A percentile compares a stretch with the other conserved stretches of the same genome.
Conservation (phyloP, 768 basidiomycete genomes). For the Lentinula edodes region DNA sequence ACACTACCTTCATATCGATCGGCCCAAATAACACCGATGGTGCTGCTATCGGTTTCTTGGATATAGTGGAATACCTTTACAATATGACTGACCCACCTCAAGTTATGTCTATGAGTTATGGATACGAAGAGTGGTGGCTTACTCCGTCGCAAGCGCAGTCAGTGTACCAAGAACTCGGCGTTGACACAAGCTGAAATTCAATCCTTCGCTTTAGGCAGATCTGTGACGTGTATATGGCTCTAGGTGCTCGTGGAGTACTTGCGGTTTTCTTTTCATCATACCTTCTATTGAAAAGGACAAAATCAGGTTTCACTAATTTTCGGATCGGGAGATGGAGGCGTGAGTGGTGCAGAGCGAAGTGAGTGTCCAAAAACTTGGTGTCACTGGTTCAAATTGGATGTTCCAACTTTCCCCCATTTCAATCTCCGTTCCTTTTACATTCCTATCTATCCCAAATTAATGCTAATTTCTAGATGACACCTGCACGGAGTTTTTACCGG, state of each 20-base stretch:
- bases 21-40: conserved; percentile 15
- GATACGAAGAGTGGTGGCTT: conserved; percentile 5
- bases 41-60: conserved; percentile 13
- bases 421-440: too few relatives aligned
- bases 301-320: background rate
- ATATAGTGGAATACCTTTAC: conserved; percentile 5
- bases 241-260: conserved; percentile 37
- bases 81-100: conserved; percentile 5
- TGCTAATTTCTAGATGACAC: conserved; percentile 19
- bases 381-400: background rate
- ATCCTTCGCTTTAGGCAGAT: background rate
- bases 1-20: conserved; percentile 18
- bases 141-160: conserved; percentile 2
- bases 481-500: conserved; percentile 29
- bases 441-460: background rate
- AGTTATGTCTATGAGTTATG: conserved; percentile 7
- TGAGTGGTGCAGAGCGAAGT: conserved; percentile 18
- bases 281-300: background rate
- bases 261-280: conserved; percentile 23
- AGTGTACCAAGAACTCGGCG: background rate
- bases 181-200: background rate
- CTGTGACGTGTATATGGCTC: conserved; percentile 13
- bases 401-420: background rate
- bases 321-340: conserved; percentile 40
- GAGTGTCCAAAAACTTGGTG: background rate